These are phyloP conservation scores for Stevia rebaudiana DNA, from an alignment of 140 eudicot genomes.

Conservation along the genomic window DNA sequence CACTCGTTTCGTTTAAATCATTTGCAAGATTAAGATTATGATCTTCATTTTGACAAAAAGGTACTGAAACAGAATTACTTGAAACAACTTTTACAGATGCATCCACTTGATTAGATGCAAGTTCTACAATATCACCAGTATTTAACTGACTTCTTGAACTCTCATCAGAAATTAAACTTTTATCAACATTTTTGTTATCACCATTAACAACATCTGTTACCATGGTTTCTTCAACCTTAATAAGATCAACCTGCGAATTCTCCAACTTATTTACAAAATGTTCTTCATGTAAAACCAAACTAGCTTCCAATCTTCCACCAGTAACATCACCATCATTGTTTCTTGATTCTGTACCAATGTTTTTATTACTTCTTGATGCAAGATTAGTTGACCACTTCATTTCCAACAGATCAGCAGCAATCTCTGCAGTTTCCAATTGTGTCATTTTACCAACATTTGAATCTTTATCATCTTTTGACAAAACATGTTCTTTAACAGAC, in stretches of 20 bases:
- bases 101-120: constrained; percentile 17
- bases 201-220: constrained; percentile 9
- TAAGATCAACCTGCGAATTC: constrained; percentile 12
- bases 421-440: constrained; percentile 76
- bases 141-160: constrained; percentile 20
- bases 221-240: constrained; percentile 12
- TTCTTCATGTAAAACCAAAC: constrained; percentile 24
- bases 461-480: constrained; percentile 27
- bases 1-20: constrained; percentile 19
- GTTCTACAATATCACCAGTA: constrained; percentile 27
- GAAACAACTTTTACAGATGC: constrained; percentile 28
- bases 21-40: background rate
- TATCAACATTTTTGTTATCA: constrained; percentile 11
- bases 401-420: constrained; percentile 94
- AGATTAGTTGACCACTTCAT: constrained; percentile 74
- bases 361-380: constrained; percentile 33
- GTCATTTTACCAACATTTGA: constrained; percentile 34
- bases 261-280: constrained; percentile 27
- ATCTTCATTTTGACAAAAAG: constrained; percentile 22
- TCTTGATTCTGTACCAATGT: constrained; percentile 19
- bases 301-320: constrained; percentile 25
- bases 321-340: constrained; percentile 26
- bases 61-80: constrained; percentile 17
- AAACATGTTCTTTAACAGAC: constrained; percentile 37
- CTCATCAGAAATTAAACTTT: constrained; percentile 19